Evolutionary conservation across 169 alveolate species (phyloP).

Genomic region (Babesia bigemina): DNA sequence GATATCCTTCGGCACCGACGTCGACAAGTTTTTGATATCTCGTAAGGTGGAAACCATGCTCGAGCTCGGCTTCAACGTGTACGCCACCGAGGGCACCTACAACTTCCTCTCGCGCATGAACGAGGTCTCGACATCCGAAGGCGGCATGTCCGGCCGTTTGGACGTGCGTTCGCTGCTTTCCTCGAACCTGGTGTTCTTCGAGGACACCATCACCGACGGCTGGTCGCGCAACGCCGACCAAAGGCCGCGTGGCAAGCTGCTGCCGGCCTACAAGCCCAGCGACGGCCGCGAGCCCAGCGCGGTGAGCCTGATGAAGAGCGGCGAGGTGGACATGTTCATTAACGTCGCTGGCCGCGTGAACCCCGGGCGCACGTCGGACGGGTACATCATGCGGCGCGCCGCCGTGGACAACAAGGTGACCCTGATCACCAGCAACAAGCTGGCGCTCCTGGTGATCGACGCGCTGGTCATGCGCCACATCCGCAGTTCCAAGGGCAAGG

Average conservation of each 20-base stretch:
- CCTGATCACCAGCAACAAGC: slow-evolving; percentile 71
- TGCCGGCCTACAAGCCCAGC: slow-evolving; percentile 65
- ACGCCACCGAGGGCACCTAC: slow-evolving; percentile 79
- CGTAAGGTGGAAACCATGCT: slow-evolving; percentile 68
- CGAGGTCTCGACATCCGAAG: slow-evolving; percentile 6
- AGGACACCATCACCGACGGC: slow-evolving; percentile 55
- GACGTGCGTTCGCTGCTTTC: slow-evolving; percentile 13
- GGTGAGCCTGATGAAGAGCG: slow-evolving; percentile 65
- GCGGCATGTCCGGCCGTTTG: background rate
- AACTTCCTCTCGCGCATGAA: slow-evolving; percentile 30
- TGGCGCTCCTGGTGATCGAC: slow-evolving; percentile 72
- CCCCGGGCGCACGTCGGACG: slow-evolving; percentile 64
- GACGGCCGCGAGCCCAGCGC: slow-evolving; percentile 58
- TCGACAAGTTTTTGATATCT: slow-evolving; percentile 70
- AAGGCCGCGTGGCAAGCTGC: slow-evolving; percentile 48
- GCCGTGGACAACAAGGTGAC: slow-evolving; percentile 71
- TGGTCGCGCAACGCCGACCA: slow-evolving; percentile 38
- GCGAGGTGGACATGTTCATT: slow-evolving; percentile 73
- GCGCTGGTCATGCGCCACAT: slow-evolving; percentile 70
- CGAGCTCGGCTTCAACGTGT: slow-evolving; percentile 72
- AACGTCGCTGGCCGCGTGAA: slow-evolving; percentile 71
- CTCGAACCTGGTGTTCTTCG: slow-evolving; percentile 14
- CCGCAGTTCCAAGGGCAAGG: slow-evolving; percentile 65
- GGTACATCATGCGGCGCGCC: slow-evolving; percentile 75
- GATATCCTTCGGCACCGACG: slow-evolving; percentile 69